These are phyloP conservation scores for Emmonsiellopsis sp. DNA, from an alignment of 2,329 filamentous ascomycete species.

Conservation along the genomic window DNA sequence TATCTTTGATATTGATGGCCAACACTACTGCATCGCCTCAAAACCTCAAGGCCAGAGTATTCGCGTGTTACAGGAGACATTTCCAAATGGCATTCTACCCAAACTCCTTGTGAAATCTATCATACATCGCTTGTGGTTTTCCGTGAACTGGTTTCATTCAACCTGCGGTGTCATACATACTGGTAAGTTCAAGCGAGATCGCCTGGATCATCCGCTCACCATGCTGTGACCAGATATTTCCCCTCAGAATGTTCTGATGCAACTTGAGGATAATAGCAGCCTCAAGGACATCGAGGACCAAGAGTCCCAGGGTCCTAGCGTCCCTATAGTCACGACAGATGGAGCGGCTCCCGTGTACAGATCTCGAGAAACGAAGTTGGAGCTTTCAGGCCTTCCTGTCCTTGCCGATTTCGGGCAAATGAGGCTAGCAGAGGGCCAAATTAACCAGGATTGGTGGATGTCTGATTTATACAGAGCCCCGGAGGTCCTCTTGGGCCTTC, in stretches of 20 bases:
- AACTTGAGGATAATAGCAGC: conserved; percentile 5
- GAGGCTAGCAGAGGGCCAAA: conserved; percentile 2
- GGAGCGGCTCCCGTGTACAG: conserved; percentile 8
- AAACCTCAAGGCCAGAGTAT: conserved; percentile 13
- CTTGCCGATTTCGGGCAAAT: conserved; percentile 19
- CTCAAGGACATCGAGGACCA: conserved; percentile 11
- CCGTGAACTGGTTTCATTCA: conserved; percentile 11
- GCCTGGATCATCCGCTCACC: neutral
- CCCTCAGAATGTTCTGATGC: conserved; percentile 7
- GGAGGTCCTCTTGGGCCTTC: conserved; percentile 13
- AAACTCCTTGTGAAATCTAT: conserved; percentile 9
- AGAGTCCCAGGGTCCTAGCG: conserved; percentile 5
- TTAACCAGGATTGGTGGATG: conserved; percentile 17
- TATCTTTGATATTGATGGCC: conserved; percentile 13
- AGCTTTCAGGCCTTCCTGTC: conserved; percentile 10
- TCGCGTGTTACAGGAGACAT: conserved; percentile 10
- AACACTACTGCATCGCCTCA: conserved; percentile 14
- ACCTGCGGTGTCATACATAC: conserved; percentile 11
- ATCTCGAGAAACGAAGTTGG: conserved; percentile 5
- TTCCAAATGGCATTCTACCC: conserved; percentile 10
- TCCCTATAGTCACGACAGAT: conserved; percentile 5
- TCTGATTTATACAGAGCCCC: conserved; percentile 17
- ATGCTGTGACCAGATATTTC: conserved; percentile 3
- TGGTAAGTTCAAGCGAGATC: conserved; percentile 5
- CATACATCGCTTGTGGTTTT: conserved; percentile 8